These are phyloP conservation scores for Boletus vinaceobasis DNA, from an alignment of 768 basidiomycete genomes.

Conservation along the genomic window DNA sequence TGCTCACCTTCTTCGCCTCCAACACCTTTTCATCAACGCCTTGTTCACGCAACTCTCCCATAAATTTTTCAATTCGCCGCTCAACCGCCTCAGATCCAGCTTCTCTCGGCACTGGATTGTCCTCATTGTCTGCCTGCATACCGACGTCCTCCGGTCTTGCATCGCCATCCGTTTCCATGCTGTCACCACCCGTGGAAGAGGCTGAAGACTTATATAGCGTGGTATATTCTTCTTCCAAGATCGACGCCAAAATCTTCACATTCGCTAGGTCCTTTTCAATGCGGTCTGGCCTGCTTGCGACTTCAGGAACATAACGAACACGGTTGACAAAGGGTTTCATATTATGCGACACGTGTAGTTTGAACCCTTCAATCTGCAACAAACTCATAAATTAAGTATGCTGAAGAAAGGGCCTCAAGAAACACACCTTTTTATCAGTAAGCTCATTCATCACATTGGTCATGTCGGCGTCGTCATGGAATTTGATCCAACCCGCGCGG, in stretches of 20 bases:
- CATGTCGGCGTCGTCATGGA: constrained; percentile 84
- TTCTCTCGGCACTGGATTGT: constrained; percentile 55
- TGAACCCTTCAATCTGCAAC: constrained; percentile 87
- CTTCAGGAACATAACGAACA: constrained; percentile 77
- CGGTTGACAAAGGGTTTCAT: constrained; percentile 73
- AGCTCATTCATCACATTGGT: constrained; percentile 63
- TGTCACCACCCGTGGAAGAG: constrained; percentile 18
- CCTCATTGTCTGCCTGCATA: constrained; percentile 35
- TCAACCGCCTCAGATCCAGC: constrained; percentile 79
- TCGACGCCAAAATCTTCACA: constrained; percentile 64
- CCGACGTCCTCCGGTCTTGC: constrained; percentile 31
- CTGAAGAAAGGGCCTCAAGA: neutral
- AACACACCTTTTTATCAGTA: constrained; percentile 76
- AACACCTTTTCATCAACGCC: constrained; percentile 64
- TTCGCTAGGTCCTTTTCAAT: constrained; percentile 79
- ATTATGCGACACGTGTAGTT: constrained; percentile 84
- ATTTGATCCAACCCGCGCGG: constrained; percentile 91
- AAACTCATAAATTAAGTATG: constrained; percentile 5
- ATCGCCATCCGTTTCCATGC: constrained; percentile 29
- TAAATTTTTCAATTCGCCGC: constrained; percentile 71
- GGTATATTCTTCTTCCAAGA: constrained; percentile 70
- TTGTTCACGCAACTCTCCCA: constrained; percentile 67
- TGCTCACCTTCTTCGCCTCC: constrained; percentile 67
- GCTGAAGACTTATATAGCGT: constrained; percentile 42
- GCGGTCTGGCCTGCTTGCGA: constrained; percentile 75